A percentile compares a stretch with the other conserved stretches of the same genome.
These are phyloP conservation scores for Boletus insuetus DNA, from an alignment of 768 basidiomycete species.

Conservation along the genomic window DNA sequence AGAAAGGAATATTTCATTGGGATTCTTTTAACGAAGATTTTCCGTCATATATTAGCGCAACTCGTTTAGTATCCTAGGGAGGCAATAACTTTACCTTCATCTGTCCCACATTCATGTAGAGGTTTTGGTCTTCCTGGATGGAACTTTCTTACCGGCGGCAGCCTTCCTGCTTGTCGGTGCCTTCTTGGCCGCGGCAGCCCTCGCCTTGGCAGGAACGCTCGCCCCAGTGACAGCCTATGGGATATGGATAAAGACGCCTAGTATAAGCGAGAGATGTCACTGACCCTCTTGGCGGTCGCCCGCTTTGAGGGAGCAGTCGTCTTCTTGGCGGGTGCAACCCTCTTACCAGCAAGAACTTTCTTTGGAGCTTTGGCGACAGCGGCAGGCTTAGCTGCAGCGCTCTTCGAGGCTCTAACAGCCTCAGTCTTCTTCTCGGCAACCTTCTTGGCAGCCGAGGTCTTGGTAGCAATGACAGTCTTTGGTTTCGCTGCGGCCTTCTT, in stretches of 20 bases:
- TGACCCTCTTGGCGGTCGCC: constrained; percentile 63
- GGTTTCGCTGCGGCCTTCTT: constrained; percentile 37
- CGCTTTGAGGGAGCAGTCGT: constrained; percentile 42
- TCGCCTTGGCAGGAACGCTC: constrained; percentile 36
- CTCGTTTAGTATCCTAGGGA: background rate
- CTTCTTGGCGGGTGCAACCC: constrained; percentile 40
- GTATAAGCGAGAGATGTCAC: background rate
- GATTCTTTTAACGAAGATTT: background rate
- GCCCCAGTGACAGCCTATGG: constrained; percentile 52
- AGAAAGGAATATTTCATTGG: background rate
- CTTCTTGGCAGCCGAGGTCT: constrained; percentile 42
- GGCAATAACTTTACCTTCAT: constrained; percentile 2
- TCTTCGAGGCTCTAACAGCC: constrained; percentile 35
- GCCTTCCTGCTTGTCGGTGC: constrained; percentile 27
- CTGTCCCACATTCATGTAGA: constrained; percentile 12
- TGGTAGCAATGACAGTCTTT: constrained; percentile 28
- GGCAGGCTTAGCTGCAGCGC: constrained; percentile 12
- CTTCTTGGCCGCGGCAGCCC: constrained; percentile 34
- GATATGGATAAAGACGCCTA: constrained; percentile 1
- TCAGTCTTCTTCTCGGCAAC: constrained; percentile 32
- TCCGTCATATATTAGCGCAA: background rate
- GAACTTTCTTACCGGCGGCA: constrained; percentile 23
- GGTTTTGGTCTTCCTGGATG: constrained; percentile 18
- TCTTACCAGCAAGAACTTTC: constrained; percentile 34
- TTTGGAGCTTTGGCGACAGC: constrained; percentile 24